phyloP scores from a whole-genome alignment of 108 stramenopile genomes.

The Nannochloropsis oceanica region DNA sequence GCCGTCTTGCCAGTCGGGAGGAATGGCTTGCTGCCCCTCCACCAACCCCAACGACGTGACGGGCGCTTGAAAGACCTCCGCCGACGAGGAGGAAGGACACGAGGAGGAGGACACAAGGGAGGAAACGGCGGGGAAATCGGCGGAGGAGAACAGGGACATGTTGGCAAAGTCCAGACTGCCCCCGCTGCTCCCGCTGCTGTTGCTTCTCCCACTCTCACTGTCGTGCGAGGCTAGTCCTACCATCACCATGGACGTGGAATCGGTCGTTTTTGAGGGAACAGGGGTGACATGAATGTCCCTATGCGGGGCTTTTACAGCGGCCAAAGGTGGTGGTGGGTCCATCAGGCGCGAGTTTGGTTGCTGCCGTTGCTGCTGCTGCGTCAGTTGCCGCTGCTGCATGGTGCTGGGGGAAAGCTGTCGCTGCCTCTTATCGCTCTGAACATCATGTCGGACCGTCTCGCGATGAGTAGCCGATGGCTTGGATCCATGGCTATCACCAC shows the following conservation, averaged over 20 bases:
- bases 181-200: not conserved
- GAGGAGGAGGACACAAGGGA: not conserved
- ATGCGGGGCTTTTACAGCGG: not conserved
- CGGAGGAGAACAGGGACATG: not conserved
- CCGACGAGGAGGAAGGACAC: not conserved
- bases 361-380: not conserved
- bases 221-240: too few species aligned
- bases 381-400: not conserved
- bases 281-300: not conserved
- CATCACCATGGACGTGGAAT: too few species aligned
- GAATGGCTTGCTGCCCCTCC: not conserved
- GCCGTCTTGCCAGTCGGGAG: not conserved
- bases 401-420: not conserved
- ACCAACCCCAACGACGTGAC: not conserved
- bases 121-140: not conserved
- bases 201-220: not conserved
- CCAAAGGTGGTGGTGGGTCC: not conserved
- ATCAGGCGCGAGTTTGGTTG: not conserved
- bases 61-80: not conserved
- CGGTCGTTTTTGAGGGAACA: not conserved
- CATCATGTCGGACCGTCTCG: not conserved
- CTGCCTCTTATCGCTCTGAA: not conserved
- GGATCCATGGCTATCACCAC: not conserved
- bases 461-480: not conserved
- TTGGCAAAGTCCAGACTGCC: not conserved